Evolutionary conservation across 1,284 basidiomycete species (phyloP).

Genomic region (Malassezia japonica): DNA sequence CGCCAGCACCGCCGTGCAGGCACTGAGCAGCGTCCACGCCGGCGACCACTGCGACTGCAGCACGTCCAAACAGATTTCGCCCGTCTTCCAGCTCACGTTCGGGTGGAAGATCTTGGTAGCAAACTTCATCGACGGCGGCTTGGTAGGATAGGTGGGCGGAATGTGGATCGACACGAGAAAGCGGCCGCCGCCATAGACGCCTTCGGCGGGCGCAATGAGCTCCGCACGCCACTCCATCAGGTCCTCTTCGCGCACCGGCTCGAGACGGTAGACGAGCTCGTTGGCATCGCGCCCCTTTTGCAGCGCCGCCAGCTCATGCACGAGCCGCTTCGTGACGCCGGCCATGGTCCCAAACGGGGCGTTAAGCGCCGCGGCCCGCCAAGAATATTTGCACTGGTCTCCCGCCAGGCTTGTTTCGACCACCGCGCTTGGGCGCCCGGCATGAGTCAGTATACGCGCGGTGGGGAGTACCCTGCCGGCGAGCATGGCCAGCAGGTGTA

Average conservation of each 20-base stretch:
- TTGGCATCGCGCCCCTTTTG: not conserved
- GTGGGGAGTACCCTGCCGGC: not conserved
- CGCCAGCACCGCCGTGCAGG: conserved; percentile 41
- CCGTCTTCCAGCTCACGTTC: conserved; percentile 39
- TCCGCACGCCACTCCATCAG: conserved; percentile 39
- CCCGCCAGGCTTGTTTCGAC: too few species aligned
- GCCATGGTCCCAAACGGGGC: too few species aligned
- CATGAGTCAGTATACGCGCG: not conserved
- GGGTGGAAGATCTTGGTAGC: conserved; percentile 42
- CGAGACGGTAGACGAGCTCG: conserved; percentile 19
- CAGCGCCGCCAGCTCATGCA: conserved; percentile 9
- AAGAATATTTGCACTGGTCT: too few species aligned
- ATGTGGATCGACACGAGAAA: conserved; percentile 32
- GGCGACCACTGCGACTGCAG: conserved; percentile 45
- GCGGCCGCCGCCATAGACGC: conserved; percentile 26
- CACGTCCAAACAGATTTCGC: conserved; percentile 48
- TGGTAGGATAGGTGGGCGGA: conserved; percentile 35
- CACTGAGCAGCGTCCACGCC: conserved; percentile 43
- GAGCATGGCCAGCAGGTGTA: not conserved
- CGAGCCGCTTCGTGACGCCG: conserved; percentile 2
- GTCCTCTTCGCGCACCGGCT: conserved; percentile 35
- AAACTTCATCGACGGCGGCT: conserved; percentile 40
- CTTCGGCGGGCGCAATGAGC: conserved; percentile 22
- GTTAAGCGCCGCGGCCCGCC: too few species aligned
- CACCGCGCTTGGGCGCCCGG: too few species aligned